Conservation (phyloP, 768 basidiomycete species). For the Russula compacta region DNA sequence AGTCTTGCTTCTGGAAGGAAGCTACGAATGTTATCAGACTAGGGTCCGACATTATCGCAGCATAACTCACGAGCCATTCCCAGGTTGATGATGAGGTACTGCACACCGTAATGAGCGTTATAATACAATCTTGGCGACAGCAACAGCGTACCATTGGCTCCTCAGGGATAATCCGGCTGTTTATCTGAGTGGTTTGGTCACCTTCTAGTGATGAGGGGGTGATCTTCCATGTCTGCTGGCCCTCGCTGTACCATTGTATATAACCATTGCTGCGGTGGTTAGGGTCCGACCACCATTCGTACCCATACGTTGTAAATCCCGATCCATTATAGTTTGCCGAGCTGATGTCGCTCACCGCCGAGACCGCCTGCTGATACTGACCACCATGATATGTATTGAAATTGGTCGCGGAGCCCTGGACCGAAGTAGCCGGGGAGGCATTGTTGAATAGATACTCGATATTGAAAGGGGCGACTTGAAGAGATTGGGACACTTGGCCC, state of each 20-base stretch:
- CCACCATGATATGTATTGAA: constrained; percentile 68
- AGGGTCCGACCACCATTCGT: constrained; percentile 77
- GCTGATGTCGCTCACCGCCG: constrained; percentile 50
- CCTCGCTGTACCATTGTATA: constrained; percentile 75
- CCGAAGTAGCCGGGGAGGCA: constrained; percentile 39
- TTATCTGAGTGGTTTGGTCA: constrained; percentile 48
- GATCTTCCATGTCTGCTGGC: constrained; percentile 61
- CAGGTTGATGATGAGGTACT: constrained; percentile 82
- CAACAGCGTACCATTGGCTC: constrained; percentile 76
- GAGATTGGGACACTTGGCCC: constrained; percentile 72
- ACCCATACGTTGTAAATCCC: constrained; percentile 55
- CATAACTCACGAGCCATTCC: constrained; percentile 55
- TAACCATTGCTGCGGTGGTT: constrained; percentile 57
- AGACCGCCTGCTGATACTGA: constrained; percentile 64
- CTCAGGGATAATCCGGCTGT: constrained; percentile 63
- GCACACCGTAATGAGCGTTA: constrained; percentile 1
- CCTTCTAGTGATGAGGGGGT: constrained; percentile 59
- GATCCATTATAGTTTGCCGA: constrained; percentile 46
- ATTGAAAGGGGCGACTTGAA: constrained; percentile 76
- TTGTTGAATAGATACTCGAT: constrained; percentile 54
- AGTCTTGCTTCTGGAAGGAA: constrained; percentile 68
- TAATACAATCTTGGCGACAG: constrained; percentile 15
- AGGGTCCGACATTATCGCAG: background rate
- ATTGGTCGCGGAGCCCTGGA: constrained; percentile 44
- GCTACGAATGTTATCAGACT: constrained; percentile 26